Conservation (phyloP, 306 rosid species). For the Benincasa hispida region DNA sequence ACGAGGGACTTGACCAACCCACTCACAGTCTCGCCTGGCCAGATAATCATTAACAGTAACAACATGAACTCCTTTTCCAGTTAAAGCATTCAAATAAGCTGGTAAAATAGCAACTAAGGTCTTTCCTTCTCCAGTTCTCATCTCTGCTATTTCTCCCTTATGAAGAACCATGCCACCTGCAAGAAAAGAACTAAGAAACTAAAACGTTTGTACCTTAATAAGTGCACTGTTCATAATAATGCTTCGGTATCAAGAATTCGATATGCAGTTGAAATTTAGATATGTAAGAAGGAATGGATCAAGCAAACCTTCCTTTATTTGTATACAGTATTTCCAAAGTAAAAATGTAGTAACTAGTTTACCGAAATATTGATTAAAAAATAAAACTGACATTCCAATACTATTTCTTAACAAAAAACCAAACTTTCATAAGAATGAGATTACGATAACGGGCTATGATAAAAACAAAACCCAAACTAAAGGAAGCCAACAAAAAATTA, state of each 20-base stretch:
- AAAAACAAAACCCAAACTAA: neutral
- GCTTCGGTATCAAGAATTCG: neutral
- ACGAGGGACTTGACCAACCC: conserved; percentile 99
- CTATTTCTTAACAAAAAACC: neutral
- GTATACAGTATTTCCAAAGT: neutral
- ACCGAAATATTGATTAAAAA: neutral
- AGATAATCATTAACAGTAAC: conserved; percentile 95
- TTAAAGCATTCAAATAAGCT: conserved; percentile 82
- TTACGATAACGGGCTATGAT: neutral
- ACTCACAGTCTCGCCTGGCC: conserved; percentile 91
- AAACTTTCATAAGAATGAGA: neutral
- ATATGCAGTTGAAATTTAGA: neutral
- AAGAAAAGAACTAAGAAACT: conserved; percentile 11
- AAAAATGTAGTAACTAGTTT: neutral
- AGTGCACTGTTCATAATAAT: neutral
- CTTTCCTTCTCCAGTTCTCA: conserved; percentile 99
- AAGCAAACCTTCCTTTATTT: neutral
- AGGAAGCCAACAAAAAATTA: neutral
- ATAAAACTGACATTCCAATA: neutral
- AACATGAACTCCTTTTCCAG: conserved; percentile 90
- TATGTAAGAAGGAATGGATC: neutral
- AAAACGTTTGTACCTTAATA: neutral
- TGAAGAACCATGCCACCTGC: conserved; percentile 96
- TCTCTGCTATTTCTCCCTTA: conserved; percentile 95
- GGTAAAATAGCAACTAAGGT: conserved; percentile 94